Evolutionary conservation across 1,284 basidiomycete species (phyloP).

Genomic region (Leccinum fuscescens): DNA sequence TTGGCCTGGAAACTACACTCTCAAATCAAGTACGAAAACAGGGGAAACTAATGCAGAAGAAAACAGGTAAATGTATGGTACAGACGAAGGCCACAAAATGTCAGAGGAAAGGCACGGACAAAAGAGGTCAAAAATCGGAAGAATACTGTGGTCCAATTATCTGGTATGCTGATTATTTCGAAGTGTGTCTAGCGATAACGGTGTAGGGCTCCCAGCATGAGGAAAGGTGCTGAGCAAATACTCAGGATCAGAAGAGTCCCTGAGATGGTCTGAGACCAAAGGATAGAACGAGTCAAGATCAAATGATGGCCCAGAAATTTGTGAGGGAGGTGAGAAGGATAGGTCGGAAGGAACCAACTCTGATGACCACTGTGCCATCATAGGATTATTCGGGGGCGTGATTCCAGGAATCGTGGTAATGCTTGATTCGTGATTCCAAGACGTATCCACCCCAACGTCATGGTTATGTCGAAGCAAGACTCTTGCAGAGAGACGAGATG

Average conservation of each 20-base stretch:
- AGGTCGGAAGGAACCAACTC: not conserved
- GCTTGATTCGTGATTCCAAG: conserved; percentile 3
- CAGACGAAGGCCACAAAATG: not conserved
- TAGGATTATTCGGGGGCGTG: conserved; percentile 1
- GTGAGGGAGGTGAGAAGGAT: not conserved
- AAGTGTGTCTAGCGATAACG: conserved; percentile 2
- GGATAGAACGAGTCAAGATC: not conserved
- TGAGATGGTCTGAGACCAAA: conserved; percentile 7
- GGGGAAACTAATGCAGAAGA: not conserved
- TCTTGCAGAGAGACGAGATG: not conserved
- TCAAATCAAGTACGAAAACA: not conserved
- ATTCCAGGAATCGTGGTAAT: not conserved
- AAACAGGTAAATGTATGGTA: conserved; percentile 2
- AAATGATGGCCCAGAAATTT: not conserved
- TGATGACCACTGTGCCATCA: conserved; percentile 7
- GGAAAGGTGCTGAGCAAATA: not conserved
- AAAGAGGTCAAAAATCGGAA: not conserved
- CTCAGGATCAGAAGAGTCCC: conserved; percentile 1
- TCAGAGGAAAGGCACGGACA: not conserved
- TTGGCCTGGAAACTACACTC: not conserved
- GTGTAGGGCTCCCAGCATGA: conserved; percentile 3
- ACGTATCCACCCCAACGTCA: not conserved
- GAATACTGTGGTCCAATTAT: conserved; percentile 1
- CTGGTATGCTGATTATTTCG: not conserved
- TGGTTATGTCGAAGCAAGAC: conserved; percentile 3